Percentiles rank a stretch among this genome's conserved stretches.
phyloP scores from a whole-genome alignment of 805 yeast genomes.

The Yarrowia bubula region DNA sequence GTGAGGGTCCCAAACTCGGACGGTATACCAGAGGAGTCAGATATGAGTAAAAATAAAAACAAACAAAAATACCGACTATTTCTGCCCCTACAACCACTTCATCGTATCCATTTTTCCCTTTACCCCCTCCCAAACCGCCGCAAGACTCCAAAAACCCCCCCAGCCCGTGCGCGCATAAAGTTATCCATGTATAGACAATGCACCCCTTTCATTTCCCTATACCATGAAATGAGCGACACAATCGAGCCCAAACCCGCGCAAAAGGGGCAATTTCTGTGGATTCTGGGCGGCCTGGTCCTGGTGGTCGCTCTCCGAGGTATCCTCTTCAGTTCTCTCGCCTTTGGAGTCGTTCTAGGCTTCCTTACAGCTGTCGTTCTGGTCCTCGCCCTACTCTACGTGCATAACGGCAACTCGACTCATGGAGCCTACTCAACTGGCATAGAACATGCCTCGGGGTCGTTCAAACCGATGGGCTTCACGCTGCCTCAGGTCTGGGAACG shows the following conservation, averaged over 20 bases:
- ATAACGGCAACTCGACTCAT: background rate
- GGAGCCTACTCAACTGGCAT: slow-evolving; percentile 6
- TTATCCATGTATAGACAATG: slow-evolving; percentile 18
- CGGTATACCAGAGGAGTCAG: background rate
- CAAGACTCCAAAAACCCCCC: too few relatives aligned
- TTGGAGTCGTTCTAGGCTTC: slow-evolving; percentile 9
- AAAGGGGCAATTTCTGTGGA: slow-evolving; percentile 16
- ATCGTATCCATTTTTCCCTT: background rate
- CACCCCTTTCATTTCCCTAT: slow-evolving; percentile 13
- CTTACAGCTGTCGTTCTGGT: background rate
- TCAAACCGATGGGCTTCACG: slow-evolving; percentile 3
- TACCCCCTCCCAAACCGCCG: background rate
- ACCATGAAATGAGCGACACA: slow-evolving; percentile 25
- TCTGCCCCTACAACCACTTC: too few relatives aligned
- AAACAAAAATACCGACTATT: too few relatives aligned
- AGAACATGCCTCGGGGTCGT: slow-evolving; percentile 9
- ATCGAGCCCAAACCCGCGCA: slow-evolving; percentile 13
- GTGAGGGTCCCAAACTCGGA: background rate
- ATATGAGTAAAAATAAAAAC: background rate
- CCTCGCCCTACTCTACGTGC: slow-evolving; percentile 11
- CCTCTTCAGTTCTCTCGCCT: slow-evolving; percentile 2
- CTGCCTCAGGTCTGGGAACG: slow-evolving; percentile 6
- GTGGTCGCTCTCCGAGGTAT: background rate
- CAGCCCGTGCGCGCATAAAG: slow-evolving; percentile 10
- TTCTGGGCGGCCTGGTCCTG: slow-evolving; percentile 10